Evolutionary conservation across 257 asterid genomes (phyloP).

Genomic region (Salvia rosmarinus): DNA sequence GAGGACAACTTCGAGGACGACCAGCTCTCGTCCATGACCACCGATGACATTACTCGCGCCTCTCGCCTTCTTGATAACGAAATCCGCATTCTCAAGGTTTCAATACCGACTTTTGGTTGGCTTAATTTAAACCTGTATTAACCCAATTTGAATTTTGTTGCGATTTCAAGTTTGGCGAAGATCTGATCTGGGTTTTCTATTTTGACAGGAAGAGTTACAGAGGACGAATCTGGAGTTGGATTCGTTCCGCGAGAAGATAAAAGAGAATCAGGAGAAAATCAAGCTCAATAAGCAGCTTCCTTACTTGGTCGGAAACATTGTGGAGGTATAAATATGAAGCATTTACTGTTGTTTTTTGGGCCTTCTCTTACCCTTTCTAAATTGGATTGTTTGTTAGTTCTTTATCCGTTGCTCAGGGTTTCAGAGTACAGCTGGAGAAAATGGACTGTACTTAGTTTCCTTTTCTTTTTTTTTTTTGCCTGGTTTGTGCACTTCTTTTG

Average conservation of each 20-base stretch:
- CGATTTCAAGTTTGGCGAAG: background rate
- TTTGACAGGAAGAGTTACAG: constrained; percentile 72
- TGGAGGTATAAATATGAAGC: constrained; percentile 54
- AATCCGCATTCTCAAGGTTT: constrained; percentile 77
- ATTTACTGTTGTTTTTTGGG: background rate
- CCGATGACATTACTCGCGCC: constrained; percentile 79
- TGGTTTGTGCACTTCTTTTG: background rate
- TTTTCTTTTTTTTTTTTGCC: background rate
- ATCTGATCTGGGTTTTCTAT: background rate
- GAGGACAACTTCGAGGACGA: constrained; percentile 86
- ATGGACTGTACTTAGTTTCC: no score
- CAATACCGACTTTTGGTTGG: background rate
- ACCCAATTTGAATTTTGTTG: background rate
- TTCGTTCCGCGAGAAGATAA: constrained; percentile 78
- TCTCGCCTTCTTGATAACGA: constrained; percentile 92
- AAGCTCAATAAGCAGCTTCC: constrained; percentile 92
- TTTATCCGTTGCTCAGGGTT: background rate
- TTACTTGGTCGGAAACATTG: constrained; percentile 86
- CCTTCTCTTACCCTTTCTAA: background rate
- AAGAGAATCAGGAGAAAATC: constrained; percentile 86
- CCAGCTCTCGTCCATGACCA: constrained; percentile 74
- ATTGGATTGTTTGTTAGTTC: background rate
- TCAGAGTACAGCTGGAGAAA: background rate
- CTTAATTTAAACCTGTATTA: background rate
- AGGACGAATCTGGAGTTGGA: constrained; percentile 80